Conservation (phyloP, 2,329 filamentous ascomycete species). For the Nemania abortiva region DNA sequence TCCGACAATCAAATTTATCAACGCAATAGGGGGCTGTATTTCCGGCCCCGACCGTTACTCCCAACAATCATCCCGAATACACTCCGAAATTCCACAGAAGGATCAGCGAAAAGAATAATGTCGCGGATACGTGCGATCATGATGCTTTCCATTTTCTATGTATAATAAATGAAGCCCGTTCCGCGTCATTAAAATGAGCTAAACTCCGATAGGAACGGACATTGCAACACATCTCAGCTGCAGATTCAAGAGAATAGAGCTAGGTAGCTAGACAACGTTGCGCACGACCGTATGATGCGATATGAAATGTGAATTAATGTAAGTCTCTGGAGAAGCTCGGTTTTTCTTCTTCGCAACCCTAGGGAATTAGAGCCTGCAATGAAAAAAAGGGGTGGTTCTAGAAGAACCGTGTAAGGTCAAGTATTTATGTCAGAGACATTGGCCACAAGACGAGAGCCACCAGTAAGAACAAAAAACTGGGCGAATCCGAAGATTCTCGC, state of each 20-base stretch:
- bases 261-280: not conserved
- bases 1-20: not conserved
- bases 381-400: constrained; percentile 26
- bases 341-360: constrained; percentile 29
- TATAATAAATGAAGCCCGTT: not conserved
- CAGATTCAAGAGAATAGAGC: not conserved
- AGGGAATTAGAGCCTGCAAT: constrained; percentile 30
- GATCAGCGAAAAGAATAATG: not conserved
- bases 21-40: not conserved
- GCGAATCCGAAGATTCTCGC: constrained; percentile 30
- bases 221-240: not conserved
- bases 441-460: constrained; percentile 23
- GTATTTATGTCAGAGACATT: constrained; percentile 33
- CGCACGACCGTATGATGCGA: not conserved
- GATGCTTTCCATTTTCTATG: not conserved
- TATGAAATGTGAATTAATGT: not conserved
- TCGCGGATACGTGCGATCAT: not conserved
- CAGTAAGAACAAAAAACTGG: constrained; percentile 15
- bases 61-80: not conserved
- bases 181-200: not conserved
- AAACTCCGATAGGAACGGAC: not conserved
- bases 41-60: not conserved
- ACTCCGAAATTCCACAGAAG: not conserved
- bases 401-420: constrained; percentile 4
- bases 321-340: not conserved